These are phyloP conservation scores for Colletotrichum sp. DNA, from an alignment of 2,329 filamentous ascomycete species.

Conservation along the genomic window DNA sequence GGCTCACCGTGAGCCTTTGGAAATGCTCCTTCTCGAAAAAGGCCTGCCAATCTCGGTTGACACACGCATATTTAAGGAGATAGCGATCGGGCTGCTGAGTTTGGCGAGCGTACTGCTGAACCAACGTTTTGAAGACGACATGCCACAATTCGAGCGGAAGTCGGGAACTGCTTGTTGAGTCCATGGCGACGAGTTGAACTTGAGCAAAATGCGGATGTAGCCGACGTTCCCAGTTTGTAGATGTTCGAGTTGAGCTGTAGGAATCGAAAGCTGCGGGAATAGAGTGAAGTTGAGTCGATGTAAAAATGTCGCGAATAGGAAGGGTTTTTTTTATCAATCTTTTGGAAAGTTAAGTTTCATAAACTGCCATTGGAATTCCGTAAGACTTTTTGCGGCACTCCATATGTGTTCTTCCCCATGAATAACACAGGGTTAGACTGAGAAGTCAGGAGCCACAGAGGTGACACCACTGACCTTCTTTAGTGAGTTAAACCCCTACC, in stretches of 20 bases:
- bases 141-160: background rate
- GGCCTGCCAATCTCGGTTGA: background rate
- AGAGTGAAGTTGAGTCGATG: background rate
- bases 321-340: background rate
- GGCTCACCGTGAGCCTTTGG: background rate
- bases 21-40: background rate
- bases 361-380: background rate
- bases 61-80: background rate
- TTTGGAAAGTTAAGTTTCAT: background rate
- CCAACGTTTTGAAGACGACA: background rate
- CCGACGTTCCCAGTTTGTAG: background rate
- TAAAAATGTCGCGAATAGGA: background rate
- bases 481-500: background rate
- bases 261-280: background rate
- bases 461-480: background rate
- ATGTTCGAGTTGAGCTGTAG: background rate
- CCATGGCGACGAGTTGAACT: background rate
- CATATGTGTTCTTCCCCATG: background rate
- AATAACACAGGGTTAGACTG: background rate
- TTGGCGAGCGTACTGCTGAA: background rate
- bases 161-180: background rate
- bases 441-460: background rate
- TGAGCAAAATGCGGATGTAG: background rate
- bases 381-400: background rate
- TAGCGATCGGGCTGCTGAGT: background rate